phyloP scores from a whole-genome alignment of 2,329 filamentous ascomycete genomes.

The Pseudopyrenochaeta lycopersici region DNA sequence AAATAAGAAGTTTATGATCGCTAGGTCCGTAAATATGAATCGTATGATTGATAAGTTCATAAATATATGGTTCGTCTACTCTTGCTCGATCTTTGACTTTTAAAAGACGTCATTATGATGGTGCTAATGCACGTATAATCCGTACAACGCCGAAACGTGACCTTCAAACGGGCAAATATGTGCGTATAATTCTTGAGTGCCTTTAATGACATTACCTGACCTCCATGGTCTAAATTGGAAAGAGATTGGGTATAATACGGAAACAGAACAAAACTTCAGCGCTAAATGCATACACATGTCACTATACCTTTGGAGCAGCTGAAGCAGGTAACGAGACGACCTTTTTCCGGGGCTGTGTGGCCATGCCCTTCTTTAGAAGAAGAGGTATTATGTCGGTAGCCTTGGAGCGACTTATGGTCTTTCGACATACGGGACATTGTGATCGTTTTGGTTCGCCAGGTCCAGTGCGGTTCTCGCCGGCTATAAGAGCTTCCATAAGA shows the following conservation, averaged over 20 bases:
- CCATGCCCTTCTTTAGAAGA: slow-evolving; percentile 51
- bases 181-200: neutral
- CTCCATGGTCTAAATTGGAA: too few relatives aligned
- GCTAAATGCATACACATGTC: slow-evolving; percentile 19
- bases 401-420: slow-evolving; percentile 52
- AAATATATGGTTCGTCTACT: neutral
- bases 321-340: slow-evolving; percentile 8
- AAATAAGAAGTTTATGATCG: too few relatives aligned
- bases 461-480: slow-evolving; percentile 60
- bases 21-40: too few relatives aligned
- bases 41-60: too few relatives aligned
- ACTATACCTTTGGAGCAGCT: slow-evolving; percentile 27
- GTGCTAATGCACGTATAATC: slow-evolving; percentile 17
- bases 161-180: neutral
- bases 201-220: too few relatives aligned
- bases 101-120: slow-evolving; percentile 22
- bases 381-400: slow-evolving; percentile 53
- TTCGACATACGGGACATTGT: slow-evolving; percentile 60
- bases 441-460: slow-evolving; percentile 53
- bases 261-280: slow-evolving; percentile 2
- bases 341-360: slow-evolving; percentile 46
- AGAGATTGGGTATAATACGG: neutral
- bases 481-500: slow-evolving; percentile 67
- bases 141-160: neutral
- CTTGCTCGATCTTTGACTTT: neutral